A percentile compares a stretch with the other conserved stretches of the same genome.
These are phyloP conservation scores for Daedaleopsis nitida DNA, from an alignment of 768 basidiomycete genomes.

Conservation along the genomic window DNA sequence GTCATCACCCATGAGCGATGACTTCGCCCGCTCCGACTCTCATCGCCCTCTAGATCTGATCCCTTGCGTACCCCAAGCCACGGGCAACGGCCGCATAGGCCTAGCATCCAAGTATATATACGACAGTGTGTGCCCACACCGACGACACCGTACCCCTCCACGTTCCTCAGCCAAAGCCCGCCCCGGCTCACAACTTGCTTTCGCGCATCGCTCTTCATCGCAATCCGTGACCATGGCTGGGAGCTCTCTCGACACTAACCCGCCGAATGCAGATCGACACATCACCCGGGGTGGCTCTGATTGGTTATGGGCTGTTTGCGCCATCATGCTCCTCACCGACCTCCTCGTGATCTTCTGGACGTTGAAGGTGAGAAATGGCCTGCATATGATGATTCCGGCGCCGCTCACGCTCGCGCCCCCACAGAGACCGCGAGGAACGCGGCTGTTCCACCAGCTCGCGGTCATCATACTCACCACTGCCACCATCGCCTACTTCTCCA, in stretches of 20 bases:
- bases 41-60: too few species aligned
- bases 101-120: too few species aligned
- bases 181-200: neutral
- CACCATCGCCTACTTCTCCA: constrained; percentile 49
- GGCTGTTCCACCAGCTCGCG: constrained; percentile 53
- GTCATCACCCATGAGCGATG: too few species aligned
- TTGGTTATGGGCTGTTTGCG: constrained; percentile 58
- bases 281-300: constrained; percentile 49
- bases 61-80: too few species aligned
- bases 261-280: constrained; percentile 38
- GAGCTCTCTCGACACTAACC: constrained; percentile 39
- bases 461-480: constrained; percentile 48
- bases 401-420: neutral
- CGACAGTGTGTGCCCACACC: too few species aligned
- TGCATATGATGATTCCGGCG: neutral
- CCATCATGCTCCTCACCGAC: constrained; percentile 47
- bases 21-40: too few species aligned
- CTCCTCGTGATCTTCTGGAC: constrained; percentile 40
- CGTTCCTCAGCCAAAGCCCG: too few species aligned
- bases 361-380: constrained; percentile 31
- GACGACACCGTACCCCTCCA: too few species aligned
- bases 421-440: constrained; percentile 40
- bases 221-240: constrained; percentile 21
- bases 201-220: neutral
- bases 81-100: too few species aligned